phyloP scores from a whole-genome alignment of 2,329 filamentous ascomycete genomes.

The Colletotrichum sp. region DNA sequence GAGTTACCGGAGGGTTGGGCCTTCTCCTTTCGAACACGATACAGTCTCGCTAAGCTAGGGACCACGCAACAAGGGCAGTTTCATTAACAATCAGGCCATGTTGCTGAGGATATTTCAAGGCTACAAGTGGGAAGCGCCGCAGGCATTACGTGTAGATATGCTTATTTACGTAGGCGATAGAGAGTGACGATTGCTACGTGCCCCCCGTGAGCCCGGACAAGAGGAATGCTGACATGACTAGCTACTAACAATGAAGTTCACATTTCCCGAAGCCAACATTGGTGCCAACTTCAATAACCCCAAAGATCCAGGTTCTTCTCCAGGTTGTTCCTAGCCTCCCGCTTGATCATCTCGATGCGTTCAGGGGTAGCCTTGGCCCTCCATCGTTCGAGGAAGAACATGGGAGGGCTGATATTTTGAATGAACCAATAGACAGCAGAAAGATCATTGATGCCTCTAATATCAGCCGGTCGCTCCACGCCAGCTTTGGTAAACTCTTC shows the following conservation, averaged over 20 bases:
- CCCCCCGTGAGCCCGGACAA: accelerated
- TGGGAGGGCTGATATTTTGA: neutral
- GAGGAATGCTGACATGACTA: neutral
- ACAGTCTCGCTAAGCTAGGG: accelerated
- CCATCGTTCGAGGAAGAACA: neutral
- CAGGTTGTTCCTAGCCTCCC: neutral
- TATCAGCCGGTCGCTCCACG: neutral
- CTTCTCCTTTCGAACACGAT: neutral
- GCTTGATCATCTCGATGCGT: neutral
- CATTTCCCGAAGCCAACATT: accelerated
- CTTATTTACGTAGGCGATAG: neutral
- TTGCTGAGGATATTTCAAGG: neutral
- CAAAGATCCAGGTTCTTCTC: neutral
- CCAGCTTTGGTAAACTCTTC: neutral
- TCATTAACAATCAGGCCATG: accelerated
- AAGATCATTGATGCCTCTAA: neutral
- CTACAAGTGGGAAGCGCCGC: neutral
- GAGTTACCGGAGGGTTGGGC: neutral
- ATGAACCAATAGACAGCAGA: neutral
- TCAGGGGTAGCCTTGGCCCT: neutral
- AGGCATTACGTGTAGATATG: neutral
- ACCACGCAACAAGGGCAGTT: accelerated
- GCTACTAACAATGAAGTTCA: accelerated
- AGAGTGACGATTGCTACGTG: neutral
- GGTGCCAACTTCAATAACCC: neutral